Evolutionary conservation across 441 rosid genomes (phyloP).

Genomic region (Macaranga tanarius): DNA sequence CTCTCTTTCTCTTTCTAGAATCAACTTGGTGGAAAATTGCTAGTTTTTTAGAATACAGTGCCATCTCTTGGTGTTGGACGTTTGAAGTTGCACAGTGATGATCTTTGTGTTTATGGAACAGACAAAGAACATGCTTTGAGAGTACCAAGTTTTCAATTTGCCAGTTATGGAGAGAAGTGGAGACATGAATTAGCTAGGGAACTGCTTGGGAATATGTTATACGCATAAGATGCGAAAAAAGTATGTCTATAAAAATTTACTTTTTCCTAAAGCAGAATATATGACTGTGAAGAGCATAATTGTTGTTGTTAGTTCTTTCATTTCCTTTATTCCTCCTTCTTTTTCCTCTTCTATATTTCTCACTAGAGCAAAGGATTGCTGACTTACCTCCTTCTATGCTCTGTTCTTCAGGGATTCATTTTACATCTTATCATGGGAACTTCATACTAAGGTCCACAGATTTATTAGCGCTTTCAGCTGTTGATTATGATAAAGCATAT

Average conservation of each 20-base stretch:
- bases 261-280: background rate
- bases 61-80: slow-evolving; percentile 98
- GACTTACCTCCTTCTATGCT: slow-evolving; percentile 21
- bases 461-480: slow-evolving; percentile 94
- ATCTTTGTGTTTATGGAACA: slow-evolving; percentile 91
- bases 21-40: slow-evolving; percentile 93
- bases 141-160: slow-evolving; percentile 76
- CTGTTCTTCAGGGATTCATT: slow-evolving; percentile 74
- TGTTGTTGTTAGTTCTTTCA: background rate
- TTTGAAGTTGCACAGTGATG: slow-evolving; percentile 95
- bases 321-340: background rate
- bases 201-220: slow-evolving; percentile 99
- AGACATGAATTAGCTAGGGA: slow-evolving; percentile 89
- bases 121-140: slow-evolving; percentile 87
- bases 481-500: slow-evolving; percentile 99
- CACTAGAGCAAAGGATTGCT: slow-evolving; percentile 11
- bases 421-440: slow-evolving; percentile 94
- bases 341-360: background rate
- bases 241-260: slow-evolving; percentile 33
- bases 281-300: background rate
- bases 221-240: slow-evolving; percentile 99
- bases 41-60: slow-evolving; percentile 85
- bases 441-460: slow-evolving; percentile 98
- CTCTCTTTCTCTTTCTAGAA: slow-evolving; percentile 40
- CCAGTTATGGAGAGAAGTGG: slow-evolving; percentile 73